These are phyloP conservation scores for Marasmius sp. DNA, from an alignment of 1,284 basidiomycete species.

Conservation along the genomic window DNA sequence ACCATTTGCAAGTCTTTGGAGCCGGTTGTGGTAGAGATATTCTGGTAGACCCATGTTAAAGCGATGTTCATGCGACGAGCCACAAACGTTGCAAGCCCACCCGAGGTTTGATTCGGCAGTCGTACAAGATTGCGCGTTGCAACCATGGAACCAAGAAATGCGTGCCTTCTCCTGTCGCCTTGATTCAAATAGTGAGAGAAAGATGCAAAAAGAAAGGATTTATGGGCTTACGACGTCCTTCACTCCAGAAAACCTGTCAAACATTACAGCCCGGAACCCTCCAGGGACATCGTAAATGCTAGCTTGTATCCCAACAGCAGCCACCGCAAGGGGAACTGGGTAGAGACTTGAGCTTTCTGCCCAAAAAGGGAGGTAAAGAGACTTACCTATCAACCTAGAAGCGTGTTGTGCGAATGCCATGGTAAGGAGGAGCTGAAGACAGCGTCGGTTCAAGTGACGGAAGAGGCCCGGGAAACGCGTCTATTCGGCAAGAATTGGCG, in stretches of 20 bases:
- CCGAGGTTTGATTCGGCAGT: slow-evolving; percentile 96
- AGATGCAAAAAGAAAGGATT: background rate
- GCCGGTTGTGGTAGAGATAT: slow-evolving; percentile 95
- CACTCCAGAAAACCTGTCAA: slow-evolving; percentile 96
- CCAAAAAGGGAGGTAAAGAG: background rate
- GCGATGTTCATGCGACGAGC: background rate
- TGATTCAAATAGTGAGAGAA: background rate
- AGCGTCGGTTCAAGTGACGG: background rate
- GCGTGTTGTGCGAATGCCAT: slow-evolving; percentile 16
- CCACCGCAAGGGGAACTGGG: slow-evolving; percentile 76
- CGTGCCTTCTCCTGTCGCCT: slow-evolving; percentile 93
- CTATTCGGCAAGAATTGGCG: background rate
- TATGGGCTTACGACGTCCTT: slow-evolving; percentile 61
- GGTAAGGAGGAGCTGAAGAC: background rate
- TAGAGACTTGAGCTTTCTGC: background rate
- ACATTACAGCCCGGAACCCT: slow-evolving; percentile 96
- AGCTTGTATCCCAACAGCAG: slow-evolving; percentile 65
- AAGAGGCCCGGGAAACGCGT: slow-evolving; percentile 3
- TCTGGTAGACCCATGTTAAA: slow-evolving; percentile 44
- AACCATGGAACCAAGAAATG: slow-evolving; percentile 97
- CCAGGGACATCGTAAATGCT: slow-evolving; percentile 93
- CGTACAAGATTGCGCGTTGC: slow-evolving; percentile 94
- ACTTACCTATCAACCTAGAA: slow-evolving; percentile 10
- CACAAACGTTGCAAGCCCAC: slow-evolving; percentile 42
- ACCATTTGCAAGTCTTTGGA: slow-evolving; percentile 99